Base-by-base conservation (phyloP, 75 land plant genomes). In the Isoetes taiwanensis region DNA sequence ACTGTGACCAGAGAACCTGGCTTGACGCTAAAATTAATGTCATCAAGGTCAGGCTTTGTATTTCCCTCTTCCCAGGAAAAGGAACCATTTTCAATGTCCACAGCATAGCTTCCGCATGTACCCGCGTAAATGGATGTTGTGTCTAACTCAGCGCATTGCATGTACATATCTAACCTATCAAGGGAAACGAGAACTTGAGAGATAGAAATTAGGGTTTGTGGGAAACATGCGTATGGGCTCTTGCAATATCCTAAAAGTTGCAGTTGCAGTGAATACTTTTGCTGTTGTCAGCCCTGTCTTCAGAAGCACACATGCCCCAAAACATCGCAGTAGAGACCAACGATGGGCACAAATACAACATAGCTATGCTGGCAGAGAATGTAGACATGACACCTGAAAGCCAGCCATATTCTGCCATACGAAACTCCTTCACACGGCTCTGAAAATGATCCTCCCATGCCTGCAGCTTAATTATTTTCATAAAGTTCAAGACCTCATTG, bases 391-490 rank as follows among this genome's bases (percentile, higher is more conserved):
- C 37, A 30, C 35, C 50, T 28, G 59, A 56, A 24, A 91, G 64
- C 85, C 88, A 86, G 6, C 43, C 41, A 46, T 64, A 83, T 61
- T 91, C 97, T 0, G 64, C 32, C 0, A 60, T 65, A 27, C 97
- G 69, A 34, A 76, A 68, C 34, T 60, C 26, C 34, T 67, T 62
- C 8, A 91, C 78, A 27, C 76, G 56, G 39, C 61, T 74, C 37
- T 56, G 72, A 69, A 91, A 91, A 21, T 86, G 88, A 20, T 75
- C 77, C 56, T 91, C 97, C 97, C 97, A 91, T 1, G 90, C 95
- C 57, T 94, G 99, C 50, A 84, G 76, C 74, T 94, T 94, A 59
- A 94, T 89, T 52, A 89, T 82, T 19, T 84, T 74, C 99, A 86
- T 86, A 67, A 76, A 72, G 54, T 71, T 86, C 11, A 94, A 78